Evolutionary conservation across 345 rosid genomes (phyloP), one percentile per base, ranked within the genome.

Genomic region (Acer saccharum): DNA sequence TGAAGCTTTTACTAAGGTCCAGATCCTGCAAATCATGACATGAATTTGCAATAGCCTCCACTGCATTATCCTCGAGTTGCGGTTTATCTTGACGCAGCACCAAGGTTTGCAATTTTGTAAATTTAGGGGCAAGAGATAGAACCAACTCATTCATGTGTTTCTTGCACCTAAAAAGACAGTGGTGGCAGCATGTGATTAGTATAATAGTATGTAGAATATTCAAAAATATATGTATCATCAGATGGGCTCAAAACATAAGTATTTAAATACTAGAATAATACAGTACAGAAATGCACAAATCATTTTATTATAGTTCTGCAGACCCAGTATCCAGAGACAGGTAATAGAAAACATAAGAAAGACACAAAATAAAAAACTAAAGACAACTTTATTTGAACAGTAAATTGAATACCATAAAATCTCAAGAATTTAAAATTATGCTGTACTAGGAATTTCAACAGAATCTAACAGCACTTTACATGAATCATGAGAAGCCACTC

Each of bases 1-100:
- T 96, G 82, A 91, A 92, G 89, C 99, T 96, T 87, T 92, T 96
- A 87, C 99, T 96, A 44, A 96, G 94, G 80, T 96, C 99, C 81
- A 96, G 90, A 69, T 89, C 97, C 85, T 83, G 92, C 81, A 96
- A 80, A 78, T 94, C 98, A 81, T 81, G 93, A 73, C 99, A 96
- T 83, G 82, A 80, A 71, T 76, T 88, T 69, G 98, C 94, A 76
- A 96, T 89, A n/a, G 89, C 84, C 83, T 91, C 91, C 41, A 96
- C 88, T 14, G 97, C 94, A 78, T 80, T 81, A 77, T 96, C 97
- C 83, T 90, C 92, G 7, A 96, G 97, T 69, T 96, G 98, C 3
- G 98, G 92, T 46, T 88, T 87, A 84, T 92, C 99, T 85, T 96
- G 99, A 12, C 99, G 89, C 78, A 96, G 87, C 35, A 84, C 78